A percentile compares a stretch with the other conserved stretches of the same genome.
Evolutionary conservation across 176 grass and related monocot species (phyloP).

Genomic region (Saccharum officinarum): DNA sequence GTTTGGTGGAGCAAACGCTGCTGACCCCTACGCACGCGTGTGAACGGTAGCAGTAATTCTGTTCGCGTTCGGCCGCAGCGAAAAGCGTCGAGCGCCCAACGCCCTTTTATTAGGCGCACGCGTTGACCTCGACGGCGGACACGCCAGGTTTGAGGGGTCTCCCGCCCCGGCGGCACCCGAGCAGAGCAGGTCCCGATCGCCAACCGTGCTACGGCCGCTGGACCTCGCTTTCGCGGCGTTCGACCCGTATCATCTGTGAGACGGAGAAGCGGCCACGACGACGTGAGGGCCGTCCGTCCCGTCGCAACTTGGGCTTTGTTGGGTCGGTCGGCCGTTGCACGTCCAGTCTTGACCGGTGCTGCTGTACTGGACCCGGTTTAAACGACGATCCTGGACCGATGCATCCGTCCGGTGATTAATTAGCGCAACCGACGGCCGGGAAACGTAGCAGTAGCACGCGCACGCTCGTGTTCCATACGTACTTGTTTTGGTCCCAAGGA

Average conservation of each 20-base stretch:
- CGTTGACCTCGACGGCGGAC: slow-evolving; percentile 16
- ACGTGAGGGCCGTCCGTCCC: background rate
- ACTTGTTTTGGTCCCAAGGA: background rate
- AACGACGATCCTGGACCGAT: background rate
- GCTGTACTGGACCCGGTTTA: background rate
- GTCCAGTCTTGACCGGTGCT: slow-evolving; percentile 31
- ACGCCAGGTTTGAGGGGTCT: too few species aligned
- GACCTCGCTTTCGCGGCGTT: slow-evolving; percentile 19
- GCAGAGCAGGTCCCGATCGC: background rate
- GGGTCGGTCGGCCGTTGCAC: background rate
- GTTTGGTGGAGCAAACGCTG: slow-evolving; percentile 39
- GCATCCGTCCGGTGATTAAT: slow-evolving; percentile 2
- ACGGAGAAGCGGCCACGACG: slow-evolving; percentile 9
- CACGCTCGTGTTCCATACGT: background rate
- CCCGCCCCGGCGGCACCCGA: too few species aligned
- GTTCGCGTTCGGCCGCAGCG: background rate
- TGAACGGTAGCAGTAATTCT: background rate
- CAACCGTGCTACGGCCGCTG: background rate
- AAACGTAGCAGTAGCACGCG: background rate
- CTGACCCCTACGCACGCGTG: background rate
- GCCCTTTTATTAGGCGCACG: slow-evolving; percentile 25
- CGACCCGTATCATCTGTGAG: background rate
- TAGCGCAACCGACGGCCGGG: background rate
- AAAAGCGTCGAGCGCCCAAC: background rate
- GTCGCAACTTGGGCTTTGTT: background rate